These are phyloP conservation scores for Tetrapyrgos nigripes DNA, from an alignment of 1,284 basidiomycete genomes.

Conservation along the genomic window DNA sequence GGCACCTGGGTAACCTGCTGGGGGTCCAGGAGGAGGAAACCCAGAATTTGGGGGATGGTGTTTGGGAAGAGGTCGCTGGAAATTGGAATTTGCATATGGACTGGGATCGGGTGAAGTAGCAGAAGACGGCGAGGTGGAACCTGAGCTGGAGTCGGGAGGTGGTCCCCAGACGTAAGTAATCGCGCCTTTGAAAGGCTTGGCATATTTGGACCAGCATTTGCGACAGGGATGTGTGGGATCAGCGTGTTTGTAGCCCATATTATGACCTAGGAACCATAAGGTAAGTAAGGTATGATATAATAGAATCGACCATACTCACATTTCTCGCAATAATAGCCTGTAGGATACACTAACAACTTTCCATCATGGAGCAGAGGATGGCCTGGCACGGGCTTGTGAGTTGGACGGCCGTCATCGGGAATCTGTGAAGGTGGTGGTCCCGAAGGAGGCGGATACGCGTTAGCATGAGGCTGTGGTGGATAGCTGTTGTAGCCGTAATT, in stretches of 20 bases:
- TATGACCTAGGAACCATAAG: slow-evolving; percentile 53
- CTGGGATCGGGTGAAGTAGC: slow-evolving; percentile 9
- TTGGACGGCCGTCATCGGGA: slow-evolving; percentile 62
- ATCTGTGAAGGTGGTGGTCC: slow-evolving; percentile 21
- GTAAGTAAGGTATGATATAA: neutral
- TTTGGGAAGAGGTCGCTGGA: slow-evolving; percentile 19
- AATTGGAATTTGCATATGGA: slow-evolving; percentile 34
- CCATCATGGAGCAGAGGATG: slow-evolving; percentile 67
- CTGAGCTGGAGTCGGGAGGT: neutral
- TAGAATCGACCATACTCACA: slow-evolving; percentile 49
- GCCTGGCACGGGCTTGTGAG: slow-evolving; percentile 64
- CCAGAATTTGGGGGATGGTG: slow-evolving; percentile 23
- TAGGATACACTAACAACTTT: slow-evolving; percentile 70
- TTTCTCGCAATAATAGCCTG: slow-evolving; percentile 64
- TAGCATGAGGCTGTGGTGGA: neutral
- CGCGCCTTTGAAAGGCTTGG: slow-evolving; percentile 62
- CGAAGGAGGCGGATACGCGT: slow-evolving; percentile 5
- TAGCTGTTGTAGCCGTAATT: slow-evolving; percentile 10
- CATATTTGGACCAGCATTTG: slow-evolving; percentile 74
- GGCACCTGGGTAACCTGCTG: slow-evolving; percentile 15
- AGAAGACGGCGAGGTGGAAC: neutral
- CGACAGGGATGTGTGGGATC: slow-evolving; percentile 72
- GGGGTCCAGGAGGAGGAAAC: slow-evolving; percentile 1
- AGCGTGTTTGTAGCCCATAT: slow-evolving; percentile 72
- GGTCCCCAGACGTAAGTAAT: slow-evolving; percentile 48